Evolutionary conservation across 2,329 filamentous ascomycete species (phyloP), one percentile per base, ranked within the genome.

Genomic region (Fusarium newnesense): DNA sequence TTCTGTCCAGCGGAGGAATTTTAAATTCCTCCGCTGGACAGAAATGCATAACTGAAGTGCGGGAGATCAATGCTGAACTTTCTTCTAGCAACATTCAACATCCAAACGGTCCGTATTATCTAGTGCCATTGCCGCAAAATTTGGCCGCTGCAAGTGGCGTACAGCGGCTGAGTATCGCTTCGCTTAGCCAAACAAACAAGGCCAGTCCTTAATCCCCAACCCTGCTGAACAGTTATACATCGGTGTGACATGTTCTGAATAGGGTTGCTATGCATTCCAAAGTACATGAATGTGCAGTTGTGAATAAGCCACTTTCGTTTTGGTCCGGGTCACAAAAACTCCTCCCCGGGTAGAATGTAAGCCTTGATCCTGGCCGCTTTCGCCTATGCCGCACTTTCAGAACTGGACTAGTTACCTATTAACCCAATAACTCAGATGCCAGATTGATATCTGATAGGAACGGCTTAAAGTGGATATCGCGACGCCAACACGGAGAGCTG

Each of bases 321-420:
- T 3, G 3, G 13, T 19, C 11, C 6, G 3, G 30, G 8, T 19
- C 2, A 24, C 8, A 16, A 5, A 0, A 2, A 13, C 21, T 9
- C 10, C 16, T 24, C 11, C 16, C 30, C n/a, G 2, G 4, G 13
- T 12, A 4, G 11, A 4, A 50, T 24, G 11, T 12, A 9, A 0
- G 2, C 16, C 3, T 4, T 34, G 9, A 15, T 4, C 9, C 9
- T 13, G 30, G 7, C 15, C 15, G 3, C 15, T 18, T n/a, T 7
- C 1, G 9, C 10, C 11, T 18, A 4, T 12, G 28, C 8, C 11
- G n/a, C 15, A 13, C 11, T n/a, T 36, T 16, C 10, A 1, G 15
- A 3, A 18, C 2, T 18, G 5, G 21, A 13, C 15, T 24, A 32
- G 24, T 4, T 13, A 5, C 8, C 7, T 12, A 10, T 5, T 50